phyloP scores from a whole-genome alignment of 805 yeast species.

The Starmerella kuoi region DNA sequence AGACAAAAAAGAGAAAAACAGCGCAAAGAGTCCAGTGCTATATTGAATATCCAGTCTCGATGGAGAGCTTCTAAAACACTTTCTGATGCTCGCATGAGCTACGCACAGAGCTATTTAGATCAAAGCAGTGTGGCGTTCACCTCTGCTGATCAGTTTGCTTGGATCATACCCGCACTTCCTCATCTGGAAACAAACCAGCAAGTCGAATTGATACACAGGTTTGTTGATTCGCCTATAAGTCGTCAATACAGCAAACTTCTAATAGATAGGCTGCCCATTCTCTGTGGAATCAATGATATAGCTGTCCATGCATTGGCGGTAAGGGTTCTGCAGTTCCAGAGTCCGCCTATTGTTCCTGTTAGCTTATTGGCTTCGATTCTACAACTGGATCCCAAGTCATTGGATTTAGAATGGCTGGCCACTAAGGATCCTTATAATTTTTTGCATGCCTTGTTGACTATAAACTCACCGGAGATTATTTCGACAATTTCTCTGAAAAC shows the following conservation, averaged over 20 bases:
- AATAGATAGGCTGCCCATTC: conserved; percentile 2
- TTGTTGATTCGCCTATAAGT: neutral
- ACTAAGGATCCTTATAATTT: neutral
- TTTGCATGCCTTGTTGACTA: neutral
- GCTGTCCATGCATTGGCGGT: conserved; percentile 2
- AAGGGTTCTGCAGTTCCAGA: conserved; percentile 9
- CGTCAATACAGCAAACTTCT: neutral
- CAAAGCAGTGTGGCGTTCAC: neutral
- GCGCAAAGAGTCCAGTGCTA: conserved; percentile 40
- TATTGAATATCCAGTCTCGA: conserved; percentile 38
- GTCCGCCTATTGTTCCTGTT: conserved; percentile 6
- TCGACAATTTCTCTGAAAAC: neutral
- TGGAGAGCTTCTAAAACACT: conserved; percentile 29
- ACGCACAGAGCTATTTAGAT: conserved; percentile 22
- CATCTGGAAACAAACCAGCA: neutral
- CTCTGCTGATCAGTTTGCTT: conserved; percentile 4
- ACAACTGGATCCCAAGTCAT: neutral
- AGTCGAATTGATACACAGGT: neutral
- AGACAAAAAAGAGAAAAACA: conserved; percentile 51
- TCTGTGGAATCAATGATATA: conserved; percentile 1
- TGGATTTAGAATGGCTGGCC: neutral
- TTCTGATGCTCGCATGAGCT: neutral
- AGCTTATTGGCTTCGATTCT: neutral
- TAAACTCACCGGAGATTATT: neutral
- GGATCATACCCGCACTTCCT: conserved; percentile 3